phyloP scores from a whole-genome alignment of 176 grass and related monocot genomes.

The Rhynchospora pubera region DNA sequence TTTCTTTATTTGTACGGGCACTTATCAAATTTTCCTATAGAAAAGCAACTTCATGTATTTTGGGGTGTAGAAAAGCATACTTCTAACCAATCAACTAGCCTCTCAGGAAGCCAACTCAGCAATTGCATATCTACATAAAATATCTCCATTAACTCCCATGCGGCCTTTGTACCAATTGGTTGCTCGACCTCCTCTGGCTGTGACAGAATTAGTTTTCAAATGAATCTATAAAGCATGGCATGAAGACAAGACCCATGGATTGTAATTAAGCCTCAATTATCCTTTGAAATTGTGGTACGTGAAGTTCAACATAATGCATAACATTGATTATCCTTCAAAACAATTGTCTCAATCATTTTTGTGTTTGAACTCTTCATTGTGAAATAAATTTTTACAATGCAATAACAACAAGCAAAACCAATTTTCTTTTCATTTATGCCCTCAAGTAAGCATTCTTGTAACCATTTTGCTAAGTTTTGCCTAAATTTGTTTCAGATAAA shows the following conservation, averaged over 20 bases:
- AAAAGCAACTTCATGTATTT: neutral
- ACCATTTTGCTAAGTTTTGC: neutral
- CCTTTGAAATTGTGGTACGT: neutral
- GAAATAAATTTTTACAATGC: neutral
- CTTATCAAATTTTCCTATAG: neutral
- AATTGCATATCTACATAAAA: slow-evolving; percentile 92
- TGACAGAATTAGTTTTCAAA: slow-evolving; percentile 16
- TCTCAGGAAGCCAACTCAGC: slow-evolving; percentile 80
- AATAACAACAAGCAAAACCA: neutral
- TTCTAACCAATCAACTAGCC: slow-evolving; percentile 96
- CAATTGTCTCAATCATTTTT: neutral
- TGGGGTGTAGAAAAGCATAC: slow-evolving; percentile 48
- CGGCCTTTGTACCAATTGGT: slow-evolving; percentile 66
- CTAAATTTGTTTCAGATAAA: neutral
- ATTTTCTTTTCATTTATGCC: neutral
- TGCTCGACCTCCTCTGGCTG: slow-evolving; percentile 50
- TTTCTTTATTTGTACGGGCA: neutral
- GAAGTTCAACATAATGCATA: neutral
- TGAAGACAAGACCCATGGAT: neutral
- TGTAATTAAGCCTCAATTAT: slow-evolving; percentile 4
- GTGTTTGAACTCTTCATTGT: neutral
- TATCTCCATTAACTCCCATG: slow-evolving; percentile 96
- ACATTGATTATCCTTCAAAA: neutral
- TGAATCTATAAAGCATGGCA: neutral
- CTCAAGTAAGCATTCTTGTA: neutral